Conservation (phyloP, 2,329 filamentous ascomycete species). For the Colletotrichum navitas region DNA sequence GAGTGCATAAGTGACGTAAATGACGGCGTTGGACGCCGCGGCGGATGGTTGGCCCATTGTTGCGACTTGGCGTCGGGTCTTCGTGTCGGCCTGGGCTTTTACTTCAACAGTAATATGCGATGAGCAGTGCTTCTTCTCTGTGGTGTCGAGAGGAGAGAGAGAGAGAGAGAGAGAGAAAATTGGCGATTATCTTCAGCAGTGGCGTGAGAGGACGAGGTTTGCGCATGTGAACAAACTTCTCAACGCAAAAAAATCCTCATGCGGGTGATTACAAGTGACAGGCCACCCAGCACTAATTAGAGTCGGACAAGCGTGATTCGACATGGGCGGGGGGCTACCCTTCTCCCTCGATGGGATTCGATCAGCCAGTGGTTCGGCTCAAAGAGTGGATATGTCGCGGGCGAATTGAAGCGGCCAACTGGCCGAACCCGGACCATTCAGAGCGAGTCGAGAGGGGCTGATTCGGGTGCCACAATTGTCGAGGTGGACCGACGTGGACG, state of each 20-base stretch:
- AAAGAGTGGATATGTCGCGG: slow-evolving; percentile 27
- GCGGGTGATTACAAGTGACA: slow-evolving; percentile 15
- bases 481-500: slow-evolving; percentile 18
- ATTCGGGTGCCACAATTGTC: background rate
- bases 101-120: background rate
- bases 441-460: background rate
- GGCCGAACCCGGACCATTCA: slow-evolving; percentile 20
- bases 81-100: background rate
- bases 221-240: slow-evolving; percentile 16
- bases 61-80: background rate
- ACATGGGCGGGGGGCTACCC: background rate
- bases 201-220: slow-evolving; percentile 35
- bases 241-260: slow-evolving; percentile 18
- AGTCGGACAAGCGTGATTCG: slow-evolving; percentile 23
- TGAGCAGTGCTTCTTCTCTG: background rate
- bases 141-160: slow-evolving; percentile 1
- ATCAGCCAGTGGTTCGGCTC: slow-evolving; percentile 4
- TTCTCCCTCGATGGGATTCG: slow-evolving; percentile 16
- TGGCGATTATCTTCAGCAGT: slow-evolving; percentile 15
- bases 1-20: slow-evolving; percentile 82
- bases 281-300: background rate
- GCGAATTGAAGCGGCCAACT: slow-evolving; percentile 24
- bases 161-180: slow-evolving; percentile 2
- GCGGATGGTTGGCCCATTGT: slow-evolving; percentile 81
- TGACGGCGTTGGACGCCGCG: slow-evolving; percentile 84